phyloP scores from a whole-genome alignment of 371 early-diverging fungal genomes.

The Blakeslea trispora region DNA sequence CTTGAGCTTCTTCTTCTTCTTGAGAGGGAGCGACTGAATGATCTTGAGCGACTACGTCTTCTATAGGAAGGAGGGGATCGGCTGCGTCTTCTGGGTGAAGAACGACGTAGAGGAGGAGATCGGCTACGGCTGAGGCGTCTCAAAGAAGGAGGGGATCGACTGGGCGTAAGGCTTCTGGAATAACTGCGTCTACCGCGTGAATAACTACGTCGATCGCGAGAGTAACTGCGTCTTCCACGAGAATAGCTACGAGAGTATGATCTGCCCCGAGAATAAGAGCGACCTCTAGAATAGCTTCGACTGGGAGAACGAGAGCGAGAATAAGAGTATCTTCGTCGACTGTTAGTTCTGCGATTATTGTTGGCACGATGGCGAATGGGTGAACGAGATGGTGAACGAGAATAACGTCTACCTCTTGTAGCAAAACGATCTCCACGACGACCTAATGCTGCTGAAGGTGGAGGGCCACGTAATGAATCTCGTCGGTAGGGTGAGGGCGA shows the following conservation, averaged over 20 bases:
- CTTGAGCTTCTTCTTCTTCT: slow-evolving; percentile 20
- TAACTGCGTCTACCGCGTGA: slow-evolving; percentile 42
- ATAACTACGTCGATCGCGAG: slow-evolving; percentile 39
- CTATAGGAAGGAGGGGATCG: slow-evolving; percentile 4
- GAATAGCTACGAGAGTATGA: slow-evolving; percentile 31
- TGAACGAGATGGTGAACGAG: slow-evolving; percentile 30
- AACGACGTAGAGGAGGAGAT: slow-evolving; percentile 8
- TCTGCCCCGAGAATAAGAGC: no score
- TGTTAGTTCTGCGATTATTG: no score
- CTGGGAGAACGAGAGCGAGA: slow-evolving; percentile 40
- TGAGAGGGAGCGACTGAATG: slow-evolving; percentile 22
- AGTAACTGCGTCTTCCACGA: slow-evolving; percentile 32
- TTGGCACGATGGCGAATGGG: slow-evolving; percentile 21
- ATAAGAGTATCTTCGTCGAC: slow-evolving; percentile 39
- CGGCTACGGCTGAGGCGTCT: slow-evolving; percentile 19
- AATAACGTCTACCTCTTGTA: slow-evolving; percentile 25
- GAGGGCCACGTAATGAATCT: slow-evolving; percentile 13
- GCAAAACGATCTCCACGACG: slow-evolving; percentile 23
- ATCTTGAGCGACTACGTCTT: slow-evolving; percentile 16
- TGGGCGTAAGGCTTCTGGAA: slow-evolving; percentile 33
- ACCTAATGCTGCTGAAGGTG: slow-evolving; percentile 1
- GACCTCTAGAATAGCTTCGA: slow-evolving; percentile 40
- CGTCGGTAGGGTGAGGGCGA: slow-evolving; percentile 36
- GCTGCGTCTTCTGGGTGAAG: slow-evolving; percentile 17
- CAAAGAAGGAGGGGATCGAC: slow-evolving; percentile 25